Conservation (phyloP, 495 filamentous ascomycete genomes). For the Penicillium roqueforti region DNA sequence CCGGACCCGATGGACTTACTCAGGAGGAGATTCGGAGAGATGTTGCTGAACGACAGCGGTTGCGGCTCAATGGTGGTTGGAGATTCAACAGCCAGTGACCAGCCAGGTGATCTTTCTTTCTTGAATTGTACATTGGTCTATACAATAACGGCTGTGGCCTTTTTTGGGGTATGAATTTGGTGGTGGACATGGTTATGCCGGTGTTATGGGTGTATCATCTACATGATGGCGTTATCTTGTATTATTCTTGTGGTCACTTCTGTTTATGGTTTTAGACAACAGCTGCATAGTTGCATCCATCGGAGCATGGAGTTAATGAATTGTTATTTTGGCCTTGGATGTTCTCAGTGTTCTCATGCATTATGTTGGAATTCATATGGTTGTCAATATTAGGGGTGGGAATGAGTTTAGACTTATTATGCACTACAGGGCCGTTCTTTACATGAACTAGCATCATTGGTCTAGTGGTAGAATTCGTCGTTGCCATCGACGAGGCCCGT, state of each 20-base stretch:
- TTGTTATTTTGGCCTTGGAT: slow-evolving; percentile 1
- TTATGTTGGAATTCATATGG: background rate
- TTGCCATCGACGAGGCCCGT: slow-evolving; percentile 58
- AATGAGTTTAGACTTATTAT: background rate
- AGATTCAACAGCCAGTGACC: slow-evolving; percentile 44
- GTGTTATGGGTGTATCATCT: slow-evolving; percentile 12
- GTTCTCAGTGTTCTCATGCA: background rate
- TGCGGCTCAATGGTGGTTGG: slow-evolving; percentile 85
- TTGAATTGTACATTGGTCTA: slow-evolving; percentile 4
- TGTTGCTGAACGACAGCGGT: slow-evolving; percentile 70
- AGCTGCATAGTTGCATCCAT: slow-evolving; percentile 20
- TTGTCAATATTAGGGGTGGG: background rate
- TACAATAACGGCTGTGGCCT: slow-evolving; percentile 9
- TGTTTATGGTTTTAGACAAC: slow-evolving; percentile 14
- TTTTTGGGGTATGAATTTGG: slow-evolving; percentile 4
- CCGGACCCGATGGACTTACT: slow-evolving; percentile 76
- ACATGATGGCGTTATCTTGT: slow-evolving; percentile 15
- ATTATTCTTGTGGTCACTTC: slow-evolving; percentile 8
- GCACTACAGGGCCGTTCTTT: accelerated
- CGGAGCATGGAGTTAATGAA: slow-evolving; percentile 18
- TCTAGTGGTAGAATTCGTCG: slow-evolving; percentile 59
- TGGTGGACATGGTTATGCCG: slow-evolving; percentile 1
- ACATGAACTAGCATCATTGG: slow-evolving; percentile 46
- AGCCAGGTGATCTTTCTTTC: background rate
- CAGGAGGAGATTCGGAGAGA: slow-evolving; percentile 83